A percentile compares a stretch with the other conserved stretches of the same genome.
These are phyloP conservation scores for Periconia macrospinosa DNA, from an alignment of 2,329 filamentous ascomycete species.

Conservation along the genomic window DNA sequence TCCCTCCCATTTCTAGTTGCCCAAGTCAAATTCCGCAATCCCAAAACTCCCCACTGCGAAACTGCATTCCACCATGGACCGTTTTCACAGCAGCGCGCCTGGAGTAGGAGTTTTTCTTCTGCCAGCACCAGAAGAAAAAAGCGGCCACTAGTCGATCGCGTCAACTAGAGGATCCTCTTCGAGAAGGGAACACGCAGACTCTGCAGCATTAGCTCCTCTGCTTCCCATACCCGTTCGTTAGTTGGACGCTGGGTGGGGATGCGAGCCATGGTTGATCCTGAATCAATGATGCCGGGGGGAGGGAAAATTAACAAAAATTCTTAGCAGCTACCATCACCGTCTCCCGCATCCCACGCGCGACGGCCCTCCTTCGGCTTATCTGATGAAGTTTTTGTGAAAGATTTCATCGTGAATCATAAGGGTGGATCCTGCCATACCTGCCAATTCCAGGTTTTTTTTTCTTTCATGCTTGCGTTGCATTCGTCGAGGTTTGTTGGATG, in stretches of 20 bases:
- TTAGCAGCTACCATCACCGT: not conserved
- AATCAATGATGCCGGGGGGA: too few species aligned
- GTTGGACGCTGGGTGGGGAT: too few species aligned
- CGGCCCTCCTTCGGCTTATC: not conserved
- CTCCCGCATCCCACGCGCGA: not conserved
- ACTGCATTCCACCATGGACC: too few species aligned
- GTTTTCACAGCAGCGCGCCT: constrained; percentile 7
- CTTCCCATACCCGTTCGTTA: not conserved
- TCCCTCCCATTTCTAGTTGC: not conserved
- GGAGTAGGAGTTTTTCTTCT: not conserved
- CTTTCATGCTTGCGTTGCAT: too few species aligned
- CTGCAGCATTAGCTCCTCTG: constrained; percentile 12
- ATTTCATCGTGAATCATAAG: not conserved
- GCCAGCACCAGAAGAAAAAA: not conserved
- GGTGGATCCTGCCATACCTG: not conserved
- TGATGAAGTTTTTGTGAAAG: not conserved
- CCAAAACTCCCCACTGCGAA: constrained; percentile 15
- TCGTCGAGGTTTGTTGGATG: too few species aligned
- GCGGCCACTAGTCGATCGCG: constrained; percentile 7
- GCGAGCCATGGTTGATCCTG: too few species aligned
- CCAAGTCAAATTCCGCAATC: constrained; percentile 1
- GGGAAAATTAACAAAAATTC: too few species aligned
- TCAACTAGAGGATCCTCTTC: constrained; percentile 11
- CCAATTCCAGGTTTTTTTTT: too few species aligned
- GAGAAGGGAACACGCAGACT: constrained; percentile 22